phyloP scores from a whole-genome alignment of 2,329 filamentous ascomycete genomes.

The Aspergillus jensenii region DNA sequence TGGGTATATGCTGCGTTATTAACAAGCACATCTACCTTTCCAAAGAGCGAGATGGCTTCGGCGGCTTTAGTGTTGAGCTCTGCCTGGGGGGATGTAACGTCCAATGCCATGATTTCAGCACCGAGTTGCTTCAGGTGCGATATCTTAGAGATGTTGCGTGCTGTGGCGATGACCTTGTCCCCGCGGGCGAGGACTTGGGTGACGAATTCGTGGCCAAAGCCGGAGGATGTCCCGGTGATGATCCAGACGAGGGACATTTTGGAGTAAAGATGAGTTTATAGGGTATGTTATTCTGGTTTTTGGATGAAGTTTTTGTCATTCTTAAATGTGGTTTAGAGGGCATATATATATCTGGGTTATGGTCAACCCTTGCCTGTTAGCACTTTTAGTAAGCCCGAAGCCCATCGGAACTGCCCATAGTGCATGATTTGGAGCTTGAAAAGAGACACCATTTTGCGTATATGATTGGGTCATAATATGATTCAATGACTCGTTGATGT shows the following conservation, averaged over 20 bases:
- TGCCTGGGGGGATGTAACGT: slow-evolving; percentile 23
- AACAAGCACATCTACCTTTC: slow-evolving; percentile 34
- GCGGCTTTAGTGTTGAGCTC: slow-evolving; percentile 19
- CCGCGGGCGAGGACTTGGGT: slow-evolving; percentile 27
- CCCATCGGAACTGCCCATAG: neutral
- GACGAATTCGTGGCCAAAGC: slow-evolving; percentile 32
- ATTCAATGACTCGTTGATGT: neutral
- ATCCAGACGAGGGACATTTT: slow-evolving; percentile 31
- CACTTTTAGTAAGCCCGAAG: neutral
- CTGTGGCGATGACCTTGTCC: slow-evolving; percentile 38
- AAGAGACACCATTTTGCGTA: no score
- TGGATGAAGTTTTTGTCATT: no score
- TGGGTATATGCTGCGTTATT: slow-evolving; percentile 35
- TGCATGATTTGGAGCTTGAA: no score
- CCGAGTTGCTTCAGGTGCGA: slow-evolving; percentile 25
- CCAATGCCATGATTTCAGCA: slow-evolving; percentile 24
- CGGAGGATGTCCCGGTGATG: slow-evolving; percentile 37
- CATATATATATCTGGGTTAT: no score
- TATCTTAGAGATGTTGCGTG: slow-evolving; percentile 29
- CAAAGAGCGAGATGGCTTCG: slow-evolving; percentile 20
- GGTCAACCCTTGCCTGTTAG: no score
- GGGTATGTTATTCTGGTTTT: no score
- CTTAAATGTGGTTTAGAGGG: no score
- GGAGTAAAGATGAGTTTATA: no score
- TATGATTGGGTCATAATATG: neutral